phyloP scores from a whole-genome alignment of 1,284 basidiomycete genomes.

The Pyrrhoderma lamaoense region DNA sequence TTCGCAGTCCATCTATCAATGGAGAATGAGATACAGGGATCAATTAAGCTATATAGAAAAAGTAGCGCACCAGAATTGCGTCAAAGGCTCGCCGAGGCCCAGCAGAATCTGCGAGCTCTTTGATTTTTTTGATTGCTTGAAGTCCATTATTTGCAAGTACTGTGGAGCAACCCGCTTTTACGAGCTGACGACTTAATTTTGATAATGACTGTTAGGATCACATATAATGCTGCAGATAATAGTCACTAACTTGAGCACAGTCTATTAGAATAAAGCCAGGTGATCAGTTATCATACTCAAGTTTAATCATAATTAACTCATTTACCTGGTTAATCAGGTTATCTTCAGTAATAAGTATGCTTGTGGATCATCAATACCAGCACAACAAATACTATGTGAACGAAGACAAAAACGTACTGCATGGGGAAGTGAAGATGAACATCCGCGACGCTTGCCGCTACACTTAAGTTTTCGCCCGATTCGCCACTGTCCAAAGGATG shows the following conservation, averaged over 20 bases:
- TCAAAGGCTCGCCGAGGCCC: constrained; percentile 21
- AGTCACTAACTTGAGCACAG: constrained; percentile 21
- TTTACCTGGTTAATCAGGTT: constrained; percentile 24
- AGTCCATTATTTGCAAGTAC: constrained; percentile 23
- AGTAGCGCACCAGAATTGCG: constrained; percentile 22
- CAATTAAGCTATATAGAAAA: too few species aligned
- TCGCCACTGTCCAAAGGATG: neutral
- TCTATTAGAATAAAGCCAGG: constrained; percentile 15
- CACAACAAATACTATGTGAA: neutral
- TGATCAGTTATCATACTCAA: neutral
- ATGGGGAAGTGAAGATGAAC: constrained; percentile 3
- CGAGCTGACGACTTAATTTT: constrained; percentile 22
- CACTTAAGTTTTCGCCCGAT: neutral
- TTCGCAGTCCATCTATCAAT: constrained; percentile 26
- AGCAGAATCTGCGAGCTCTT: constrained; percentile 11
- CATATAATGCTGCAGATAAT: neutral
- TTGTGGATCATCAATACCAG: neutral
- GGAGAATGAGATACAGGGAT: neutral
- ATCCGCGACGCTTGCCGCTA: neutral
- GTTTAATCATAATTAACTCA: neutral
- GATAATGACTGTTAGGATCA: neutral
- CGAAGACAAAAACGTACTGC: constrained; percentile 1
- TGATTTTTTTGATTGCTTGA: constrained; percentile 23
- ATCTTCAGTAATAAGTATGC: constrained; percentile 26
- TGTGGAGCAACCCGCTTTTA: constrained; percentile 23